Conservation (phyloP, 352 stramenopile species). For the Phytopythium helicoides region DNA sequence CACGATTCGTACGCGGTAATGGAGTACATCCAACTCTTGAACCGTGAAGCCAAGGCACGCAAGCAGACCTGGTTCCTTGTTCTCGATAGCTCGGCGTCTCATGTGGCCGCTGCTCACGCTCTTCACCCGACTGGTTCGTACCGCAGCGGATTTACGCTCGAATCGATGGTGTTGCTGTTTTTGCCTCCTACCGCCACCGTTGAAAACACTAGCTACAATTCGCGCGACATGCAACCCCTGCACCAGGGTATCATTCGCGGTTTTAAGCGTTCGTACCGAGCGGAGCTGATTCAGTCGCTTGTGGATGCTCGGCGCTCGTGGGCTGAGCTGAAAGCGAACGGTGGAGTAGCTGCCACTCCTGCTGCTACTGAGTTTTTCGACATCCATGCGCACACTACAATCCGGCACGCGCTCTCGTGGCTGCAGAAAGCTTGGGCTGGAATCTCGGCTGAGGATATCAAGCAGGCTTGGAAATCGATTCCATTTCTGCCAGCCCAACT, state of each 20-base stretch:
- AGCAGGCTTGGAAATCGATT: slow-evolving; percentile 35
- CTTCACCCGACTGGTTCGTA: slow-evolving; percentile 58
- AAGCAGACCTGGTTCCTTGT: slow-evolving; percentile 73
- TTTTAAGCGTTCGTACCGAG: slow-evolving; percentile 64
- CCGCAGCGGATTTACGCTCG: slow-evolving; percentile 58
- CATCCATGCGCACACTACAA: slow-evolving; percentile 39
- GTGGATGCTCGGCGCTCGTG: slow-evolving; percentile 27
- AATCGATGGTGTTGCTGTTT: slow-evolving; percentile 65
- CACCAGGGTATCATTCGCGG: slow-evolving; percentile 50
- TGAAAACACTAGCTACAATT: neutral
- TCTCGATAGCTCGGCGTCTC: slow-evolving; percentile 58
- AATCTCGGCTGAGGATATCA: slow-evolving; percentile 25
- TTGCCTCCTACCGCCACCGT: slow-evolving; percentile 35
- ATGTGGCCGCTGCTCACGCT: slow-evolving; percentile 58
- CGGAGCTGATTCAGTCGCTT: slow-evolving; percentile 52
- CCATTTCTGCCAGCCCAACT: slow-evolving; percentile 30
- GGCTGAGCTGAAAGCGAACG: slow-evolving; percentile 8
- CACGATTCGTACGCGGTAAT: slow-evolving; percentile 53
- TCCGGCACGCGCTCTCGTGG: slow-evolving; percentile 42
- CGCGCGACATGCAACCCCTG: slow-evolving; percentile 43
- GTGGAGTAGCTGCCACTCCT: slow-evolving; percentile 6
- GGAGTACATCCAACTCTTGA: slow-evolving; percentile 61
- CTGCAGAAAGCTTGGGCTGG: slow-evolving; percentile 46
- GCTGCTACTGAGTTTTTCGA: slow-evolving; percentile 24
- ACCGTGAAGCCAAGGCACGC: slow-evolving; percentile 45